Evolutionary conservation across 2,329 filamentous ascomycete genomes (phyloP).

Genomic region (Hypoxylon sp.): DNA sequence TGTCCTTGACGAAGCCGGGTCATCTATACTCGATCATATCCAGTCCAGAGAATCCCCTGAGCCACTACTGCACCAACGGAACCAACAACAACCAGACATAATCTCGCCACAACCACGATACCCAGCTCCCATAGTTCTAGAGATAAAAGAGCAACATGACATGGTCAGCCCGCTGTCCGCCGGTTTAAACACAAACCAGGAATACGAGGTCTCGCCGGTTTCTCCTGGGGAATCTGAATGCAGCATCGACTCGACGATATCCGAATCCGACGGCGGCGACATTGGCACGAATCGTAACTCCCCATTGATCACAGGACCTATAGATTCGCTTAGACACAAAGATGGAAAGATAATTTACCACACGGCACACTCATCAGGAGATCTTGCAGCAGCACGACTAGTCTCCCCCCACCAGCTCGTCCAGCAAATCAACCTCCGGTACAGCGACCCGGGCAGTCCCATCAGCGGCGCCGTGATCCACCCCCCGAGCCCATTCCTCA

Average conservation of each 20-base stretch:
- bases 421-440: conserved; percentile 31
- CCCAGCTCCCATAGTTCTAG: conserved; percentile 32
- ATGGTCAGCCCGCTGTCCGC: conserved; percentile 40
- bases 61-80: background rate
- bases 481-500: conserved; percentile 29
- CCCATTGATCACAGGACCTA: background rate
- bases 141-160: conserved; percentile 23
- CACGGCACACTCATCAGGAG: conserved; percentile 19
- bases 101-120: conserved; percentile 35
- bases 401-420: conserved; percentile 10
- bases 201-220: conserved; percentile 41
- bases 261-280: background rate
- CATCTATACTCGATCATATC: conserved; percentile 27
- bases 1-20: conserved; percentile 24
- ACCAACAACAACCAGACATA: conserved; percentile 24
- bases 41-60: conserved; percentile 11
- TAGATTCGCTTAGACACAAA: background rate
- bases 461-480: conserved; percentile 22
- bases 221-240: conserved; percentile 26
- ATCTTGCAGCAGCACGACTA: conserved; percentile 1
- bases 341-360: conserved; percentile 8
- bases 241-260: conserved; percentile 15
- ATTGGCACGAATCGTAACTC: conserved; percentile 1
- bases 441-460: conserved; percentile 42
- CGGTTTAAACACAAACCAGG: conserved; percentile 19